phyloP scores from a whole-genome alignment of 1,284 basidiomycete genomes.

The Mycena sp. region DNA sequence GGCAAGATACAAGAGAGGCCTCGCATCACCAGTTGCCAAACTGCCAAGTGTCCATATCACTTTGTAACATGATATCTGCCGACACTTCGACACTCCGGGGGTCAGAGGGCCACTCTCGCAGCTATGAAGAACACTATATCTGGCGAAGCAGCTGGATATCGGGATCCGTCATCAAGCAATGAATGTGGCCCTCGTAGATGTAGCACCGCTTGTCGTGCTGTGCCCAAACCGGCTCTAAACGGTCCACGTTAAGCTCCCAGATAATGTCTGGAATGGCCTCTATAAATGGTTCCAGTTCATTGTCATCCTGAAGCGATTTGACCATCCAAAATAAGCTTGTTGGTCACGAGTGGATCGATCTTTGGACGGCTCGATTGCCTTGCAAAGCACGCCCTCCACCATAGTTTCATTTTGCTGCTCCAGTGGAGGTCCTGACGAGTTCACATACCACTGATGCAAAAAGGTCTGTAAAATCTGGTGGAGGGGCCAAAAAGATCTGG shows the following conservation, averaged over 20 bases:
- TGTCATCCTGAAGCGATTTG: constrained; percentile 3
- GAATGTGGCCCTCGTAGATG: background rate
- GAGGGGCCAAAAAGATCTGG: background rate
- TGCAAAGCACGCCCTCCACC: background rate
- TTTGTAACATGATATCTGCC: too few species aligned
- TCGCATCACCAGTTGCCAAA: too few species aligned
- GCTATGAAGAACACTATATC: too few species aligned
- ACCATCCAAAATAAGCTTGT: constrained; percentile 2
- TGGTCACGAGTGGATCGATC: background rate
- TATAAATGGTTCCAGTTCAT: background rate
- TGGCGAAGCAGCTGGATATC: background rate
- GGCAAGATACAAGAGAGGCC: too few species aligned
- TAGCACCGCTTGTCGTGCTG: too few species aligned
- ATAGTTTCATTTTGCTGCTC: background rate
- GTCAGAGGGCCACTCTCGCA: too few species aligned
- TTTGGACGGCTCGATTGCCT: background rate
- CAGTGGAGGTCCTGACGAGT: background rate
- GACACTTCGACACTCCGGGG: too few species aligned
- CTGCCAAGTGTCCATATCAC: too few species aligned
- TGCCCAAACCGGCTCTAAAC: too few species aligned
- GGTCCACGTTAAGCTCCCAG: background rate
- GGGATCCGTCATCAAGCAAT: too few species aligned
- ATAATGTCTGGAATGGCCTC: background rate
- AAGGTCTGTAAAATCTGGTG: background rate
- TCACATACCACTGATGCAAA: too few species aligned